Conservation (phyloP, 148 eudicot genomes). For the Euryodendron excelsum region DNA sequence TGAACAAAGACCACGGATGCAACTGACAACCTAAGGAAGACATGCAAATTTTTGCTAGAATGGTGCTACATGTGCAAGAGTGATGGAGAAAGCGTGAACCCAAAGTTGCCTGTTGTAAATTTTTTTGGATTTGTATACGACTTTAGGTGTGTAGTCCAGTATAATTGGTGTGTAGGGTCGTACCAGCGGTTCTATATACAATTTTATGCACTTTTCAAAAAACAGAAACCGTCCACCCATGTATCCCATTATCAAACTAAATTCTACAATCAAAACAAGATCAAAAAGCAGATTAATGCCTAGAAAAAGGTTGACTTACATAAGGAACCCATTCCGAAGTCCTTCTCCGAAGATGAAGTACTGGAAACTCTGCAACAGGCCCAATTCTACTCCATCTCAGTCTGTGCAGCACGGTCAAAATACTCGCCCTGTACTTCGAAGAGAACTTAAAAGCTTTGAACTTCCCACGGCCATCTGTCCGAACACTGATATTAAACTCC, state of each 20-base stretch:
- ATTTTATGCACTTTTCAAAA: too few relatives aligned
- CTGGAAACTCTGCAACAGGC: conserved; percentile 73
- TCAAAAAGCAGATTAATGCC: background rate
- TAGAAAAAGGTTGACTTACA: conserved; percentile 50
- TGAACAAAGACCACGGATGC: background rate
- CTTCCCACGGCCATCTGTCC: conserved; percentile 90
- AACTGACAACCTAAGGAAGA: too few relatives aligned
- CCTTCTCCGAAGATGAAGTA: conserved; percentile 83
- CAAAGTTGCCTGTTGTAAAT: too few relatives aligned
- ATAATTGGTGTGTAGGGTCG: too few relatives aligned
- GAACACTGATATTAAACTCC: conserved; percentile 84
- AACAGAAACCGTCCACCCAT: too few relatives aligned
- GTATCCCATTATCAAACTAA: background rate
- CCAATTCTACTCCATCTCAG: conserved; percentile 60
- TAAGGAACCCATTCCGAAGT: conserved; percentile 81
- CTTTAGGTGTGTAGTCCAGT: too few relatives aligned
- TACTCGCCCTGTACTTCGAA: conserved; percentile 73
- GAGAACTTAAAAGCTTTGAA: conserved; percentile 81
- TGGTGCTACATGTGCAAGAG: too few relatives aligned
- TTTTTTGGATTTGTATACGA: too few relatives aligned
- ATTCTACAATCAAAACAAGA: background rate
- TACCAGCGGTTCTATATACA: too few relatives aligned
- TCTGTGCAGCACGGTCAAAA: conserved; percentile 85
- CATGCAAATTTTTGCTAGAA: too few relatives aligned
- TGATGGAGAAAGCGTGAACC: too few relatives aligned